Percentiles rank a stretch among this genome's conserved stretches.
Conservation (phyloP, 1,139 yeast species). For the Barnettozyma hawaiiensis region DNA sequence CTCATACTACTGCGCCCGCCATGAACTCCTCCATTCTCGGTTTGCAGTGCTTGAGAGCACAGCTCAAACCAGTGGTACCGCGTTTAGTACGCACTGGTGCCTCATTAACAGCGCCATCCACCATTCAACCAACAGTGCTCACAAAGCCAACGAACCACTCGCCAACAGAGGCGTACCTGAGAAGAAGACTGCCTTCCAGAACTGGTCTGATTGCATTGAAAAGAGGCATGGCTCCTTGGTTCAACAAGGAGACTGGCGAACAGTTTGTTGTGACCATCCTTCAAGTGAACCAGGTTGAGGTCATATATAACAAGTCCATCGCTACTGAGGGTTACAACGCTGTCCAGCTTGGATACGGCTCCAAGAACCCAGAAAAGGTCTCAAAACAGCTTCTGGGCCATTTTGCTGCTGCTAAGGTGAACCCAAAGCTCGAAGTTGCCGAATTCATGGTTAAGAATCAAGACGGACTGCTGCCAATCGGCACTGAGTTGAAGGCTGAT, state of each 20-base stretch:
- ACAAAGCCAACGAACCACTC: slow-evolving; percentile 40
- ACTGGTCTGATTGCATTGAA: slow-evolving; percentile 83
- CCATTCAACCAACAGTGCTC: slow-evolving; percentile 16
- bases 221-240: slow-evolving; percentile 88
- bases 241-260: slow-evolving; percentile 58
- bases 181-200: slow-evolving; percentile 67
- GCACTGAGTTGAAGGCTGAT: slow-evolving; percentile 75
- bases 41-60: slow-evolving; percentile 12
- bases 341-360: slow-evolving; percentile 84
- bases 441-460: slow-evolving; percentile 76
- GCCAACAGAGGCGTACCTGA: slow-evolving; percentile 49
- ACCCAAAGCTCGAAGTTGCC: slow-evolving; percentile 70
- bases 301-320: slow-evolving; percentile 61
- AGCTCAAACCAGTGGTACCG: slow-evolving; percentile 16
- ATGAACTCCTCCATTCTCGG: slow-evolving; percentile 20
- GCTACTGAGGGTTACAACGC: slow-evolving; percentile 76
- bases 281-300: slow-evolving; percentile 86
- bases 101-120: slow-evolving; percentile 42
- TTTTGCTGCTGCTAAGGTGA: slow-evolving; percentile 71
- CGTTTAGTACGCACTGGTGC: slow-evolving; percentile 32
- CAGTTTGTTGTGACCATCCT: slow-evolving; percentile 77
- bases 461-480: slow-evolving; percentile 65
- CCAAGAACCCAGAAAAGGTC: slow-evolving; percentile 56
- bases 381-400: slow-evolving; percentile 68
- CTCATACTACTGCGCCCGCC: neutral